Evolutionary conservation across 169 alveolate genomes (phyloP), one percentile per base, ranked within the genome.

Genomic region (Babesia microti): DNA sequence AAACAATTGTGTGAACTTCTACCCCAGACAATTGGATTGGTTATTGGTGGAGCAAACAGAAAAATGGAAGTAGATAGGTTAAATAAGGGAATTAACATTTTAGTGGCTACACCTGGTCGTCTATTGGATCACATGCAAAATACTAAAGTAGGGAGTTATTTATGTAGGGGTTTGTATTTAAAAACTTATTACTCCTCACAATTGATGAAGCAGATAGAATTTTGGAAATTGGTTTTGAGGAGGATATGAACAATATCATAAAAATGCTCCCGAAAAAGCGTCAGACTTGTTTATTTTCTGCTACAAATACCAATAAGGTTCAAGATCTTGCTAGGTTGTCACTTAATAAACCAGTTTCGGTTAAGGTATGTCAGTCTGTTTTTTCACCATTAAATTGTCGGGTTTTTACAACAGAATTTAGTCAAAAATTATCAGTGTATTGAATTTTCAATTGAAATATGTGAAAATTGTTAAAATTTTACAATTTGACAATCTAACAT

Each of bases 151-250:
- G 17, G 2, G 9, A 5, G 9, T 12, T 4, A 0, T 44, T 22
- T 1, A 4, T 23, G 35, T 40, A 54, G 58, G 97, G 95, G 19
- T 96, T 96, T 69, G 74, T 85, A 23, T 93, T 74, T 69, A 88
- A 89, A 70, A 96, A 96, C 68, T 82, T 96, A 59, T 61, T 87
- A 59, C 85, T 88, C 68, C 76, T 96, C 46, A 88, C 91, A 41
- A 92, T 96, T 34, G 99, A 96, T 65, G 99, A 96, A 80, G 99
- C 99, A 0, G 98, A 93, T 78, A 79, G 97, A 22, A 88, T 96
- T 19, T 76, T 96, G 46, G 95, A 94, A 71, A 88, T 91, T 34
- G 99, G 99, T n/a, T 96, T 94, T 71, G 98, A 96, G 74, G 98
- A 93, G 68, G 99, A 96, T 78, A 83, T 96, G 93, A 94, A 91